phyloP scores from a whole-genome alignment of 2,329 filamentous ascomycete species.

The Neonectria neomacrospora region DNA sequence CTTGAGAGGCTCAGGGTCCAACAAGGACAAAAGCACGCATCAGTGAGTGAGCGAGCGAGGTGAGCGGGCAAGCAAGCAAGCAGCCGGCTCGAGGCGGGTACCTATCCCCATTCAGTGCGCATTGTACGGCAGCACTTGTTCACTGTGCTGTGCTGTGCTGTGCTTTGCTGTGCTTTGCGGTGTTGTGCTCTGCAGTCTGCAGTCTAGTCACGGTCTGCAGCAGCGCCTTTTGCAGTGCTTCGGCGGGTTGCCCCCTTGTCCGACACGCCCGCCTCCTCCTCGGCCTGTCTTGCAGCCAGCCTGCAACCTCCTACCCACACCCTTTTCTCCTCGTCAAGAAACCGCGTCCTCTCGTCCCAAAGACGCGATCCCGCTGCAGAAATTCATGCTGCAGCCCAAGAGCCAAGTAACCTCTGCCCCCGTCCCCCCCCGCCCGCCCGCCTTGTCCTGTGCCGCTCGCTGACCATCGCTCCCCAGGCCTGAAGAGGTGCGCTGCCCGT shows the following conservation, averaged over 20 bases:
- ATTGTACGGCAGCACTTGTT: neutral
- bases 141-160: slow-evolving; percentile 21
- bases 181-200: slow-evolving; percentile 1
- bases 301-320: slow-evolving; percentile 39
- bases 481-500: slow-evolving; percentile 48
- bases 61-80: neutral
- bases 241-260: slow-evolving; percentile 38
- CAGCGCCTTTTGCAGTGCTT: slow-evolving; percentile 13
- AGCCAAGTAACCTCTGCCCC: slow-evolving; percentile 42
- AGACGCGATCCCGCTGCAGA: slow-evolving; percentile 48
- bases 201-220: neutral
- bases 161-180: slow-evolving; percentile 12
- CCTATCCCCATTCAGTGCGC: neutral
- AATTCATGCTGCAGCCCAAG: slow-evolving; percentile 48
- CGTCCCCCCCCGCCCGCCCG: slow-evolving; percentile 3
- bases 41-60: neutral
- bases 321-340: slow-evolving; percentile 41
- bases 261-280: slow-evolving; percentile 41
- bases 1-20: neutral
- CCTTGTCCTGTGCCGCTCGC: slow-evolving; percentile 15
- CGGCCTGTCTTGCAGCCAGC: slow-evolving; percentile 31
- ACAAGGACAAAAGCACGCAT: neutral
- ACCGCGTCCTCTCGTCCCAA: slow-evolving; percentile 47
- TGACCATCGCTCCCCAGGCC: slow-evolving; percentile 37
- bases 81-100: slow-evolving; percentile 4